Evolutionary conservation across 371 early-diverging fungal species (phyloP).

Genomic region (Haplosporangium sp.): DNA sequence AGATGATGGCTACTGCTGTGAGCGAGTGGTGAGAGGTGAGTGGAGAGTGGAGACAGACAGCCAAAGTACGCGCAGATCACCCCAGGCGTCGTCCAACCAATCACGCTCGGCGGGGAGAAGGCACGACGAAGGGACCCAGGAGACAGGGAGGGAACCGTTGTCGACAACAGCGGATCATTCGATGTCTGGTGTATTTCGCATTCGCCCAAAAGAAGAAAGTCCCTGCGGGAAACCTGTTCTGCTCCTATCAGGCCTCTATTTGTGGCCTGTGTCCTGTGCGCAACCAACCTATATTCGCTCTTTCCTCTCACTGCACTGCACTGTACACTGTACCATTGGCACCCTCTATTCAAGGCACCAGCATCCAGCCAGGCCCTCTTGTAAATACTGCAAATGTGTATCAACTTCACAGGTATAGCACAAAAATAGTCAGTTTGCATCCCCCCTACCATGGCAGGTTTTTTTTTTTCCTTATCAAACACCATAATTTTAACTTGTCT

Average conservation of each 20-base stretch:
- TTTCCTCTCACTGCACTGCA: too few species aligned
- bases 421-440: neutral
- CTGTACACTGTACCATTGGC: too few species aligned
- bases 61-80: conserved; percentile 1
- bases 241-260: too few species aligned
- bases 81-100: neutral
- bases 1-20: neutral
- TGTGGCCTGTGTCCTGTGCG: too few species aligned
- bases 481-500: neutral
- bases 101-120: neutral
- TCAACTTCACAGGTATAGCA: too few species aligned
- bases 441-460: neutral
- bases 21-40: neutral
- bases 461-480: neutral
- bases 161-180: neutral
- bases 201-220: neutral
- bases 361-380: too few species aligned
- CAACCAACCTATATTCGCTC: too few species aligned
- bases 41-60: too few species aligned
- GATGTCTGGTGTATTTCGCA: neutral
- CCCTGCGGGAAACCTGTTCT: too few species aligned
- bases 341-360: too few species aligned
- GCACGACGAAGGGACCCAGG: neutral
- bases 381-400: too few species aligned
- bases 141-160: neutral